Evolutionary conservation across 1,139 yeast genomes (phyloP), one percentile per base, ranked within the genome.

Genomic region (Citeromyces siamensis): DNA sequence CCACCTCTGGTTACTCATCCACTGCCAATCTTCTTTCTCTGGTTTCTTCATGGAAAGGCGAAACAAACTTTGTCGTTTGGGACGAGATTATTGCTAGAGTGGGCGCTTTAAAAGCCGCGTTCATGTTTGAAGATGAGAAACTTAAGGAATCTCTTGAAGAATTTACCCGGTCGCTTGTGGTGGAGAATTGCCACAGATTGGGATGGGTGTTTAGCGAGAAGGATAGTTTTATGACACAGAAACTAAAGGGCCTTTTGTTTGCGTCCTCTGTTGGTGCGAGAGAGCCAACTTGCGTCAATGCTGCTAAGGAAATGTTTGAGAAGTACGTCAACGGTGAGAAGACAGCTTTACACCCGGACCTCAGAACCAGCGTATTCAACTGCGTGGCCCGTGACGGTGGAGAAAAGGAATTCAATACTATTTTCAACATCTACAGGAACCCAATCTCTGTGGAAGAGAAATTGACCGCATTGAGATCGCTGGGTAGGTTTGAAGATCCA

Each of bases 31-130:
- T 82, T 49, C 68, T 83, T 45, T 66, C 68, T 44, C 70, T 83
- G 49, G 70, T 82, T 36, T 66, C 73, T 42, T 62, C 68, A 27
- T 83, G 94, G 94, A 68, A 70, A 41, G 53, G 61, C 26, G 94
- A 83, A 60, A 45, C 64, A 21, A 77, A 75, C 46, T 76, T 73
- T 52, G 86, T 80, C 45, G 94, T 83, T 38, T 85, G 95, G 86
- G 74, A 70, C 42, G 77, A 78, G 52, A 79, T 82, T 42, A 60
- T 75, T 39, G 57, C 64, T 35, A 68, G 73, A 50, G 62, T 74
- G 44, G 66, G 64, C 26, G 59, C 75, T 14, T 59, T 85, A 45
- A 72, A 70, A 48, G 61, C 68, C 20, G 81, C 93, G 7, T 81
- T 86, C 73, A 53, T 71, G 35, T 80, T 78, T 53, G 93, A 85